Evolutionary conservation across 23 red algal genomes (phyloP), one percentile per base, ranked within the genome.

Genomic region (Gracilaria domingensis): DNA sequence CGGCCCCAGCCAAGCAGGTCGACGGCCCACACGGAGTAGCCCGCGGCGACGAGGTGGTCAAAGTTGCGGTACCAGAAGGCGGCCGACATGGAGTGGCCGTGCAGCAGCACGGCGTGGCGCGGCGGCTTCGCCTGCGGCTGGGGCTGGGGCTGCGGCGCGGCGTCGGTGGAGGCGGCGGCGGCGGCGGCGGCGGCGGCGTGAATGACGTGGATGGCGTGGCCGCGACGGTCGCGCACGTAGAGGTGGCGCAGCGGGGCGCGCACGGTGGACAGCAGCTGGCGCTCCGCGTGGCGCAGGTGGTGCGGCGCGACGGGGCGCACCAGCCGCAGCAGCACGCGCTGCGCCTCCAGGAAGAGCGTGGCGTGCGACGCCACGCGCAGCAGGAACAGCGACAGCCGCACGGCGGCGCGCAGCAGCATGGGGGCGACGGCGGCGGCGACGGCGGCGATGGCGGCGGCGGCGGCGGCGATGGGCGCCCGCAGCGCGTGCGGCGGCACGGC

Each of bases 1-100:
- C 93, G 85, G 25, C 97, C 97, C 97, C 97, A 98, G n/a, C 97
- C 97, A 0, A 95, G 83, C 13, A 98, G 80, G 67, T 98, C 97
- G 21, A 98, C n/a, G 36, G 90, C 97, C 45, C 79, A 82, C 33
- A 96, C 93, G 73, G 57, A 62, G 61, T 86, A 94, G 45, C 75
- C 67, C n/a, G 55, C 30, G 13, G 73, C 76, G 23, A 95, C 96
- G 28, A 98, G 77, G 57, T 98, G 77, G 70, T 90, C 93, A 37
- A 98, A 84, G 66, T 95, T 93, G 44, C 85, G 84, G 40, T 81
- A 83, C 83, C 95, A 98, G 45, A 94, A 98, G 33, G 84, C 94
- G 33, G 93, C 83, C 12, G 91, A 93, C 97, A 98, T 98, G 38
- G 97, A 98, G 61, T 98, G 97, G 8, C 97, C 97, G 75, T 98